Percentiles rank a stretch among this genome's conserved stretches.
phyloP scores from a whole-genome alignment of 345 rosid genomes.

The Pistacia integerrima region DNA sequence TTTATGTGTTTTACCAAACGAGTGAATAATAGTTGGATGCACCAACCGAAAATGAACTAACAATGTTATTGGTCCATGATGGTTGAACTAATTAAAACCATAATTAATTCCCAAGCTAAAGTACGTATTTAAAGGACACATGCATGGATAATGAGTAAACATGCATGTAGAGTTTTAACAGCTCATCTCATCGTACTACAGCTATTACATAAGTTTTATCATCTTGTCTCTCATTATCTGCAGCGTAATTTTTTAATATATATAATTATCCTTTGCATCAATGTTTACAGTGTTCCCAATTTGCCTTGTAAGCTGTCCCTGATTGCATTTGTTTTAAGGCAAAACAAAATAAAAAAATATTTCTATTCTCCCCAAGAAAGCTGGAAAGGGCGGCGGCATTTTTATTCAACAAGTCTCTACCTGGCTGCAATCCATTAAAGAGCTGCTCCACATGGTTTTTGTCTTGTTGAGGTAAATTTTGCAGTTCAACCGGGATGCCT shows the following conservation, averaged over 20 bases:
- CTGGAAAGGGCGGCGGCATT: conserved; percentile 14
- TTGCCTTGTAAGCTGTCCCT: conserved; percentile 1
- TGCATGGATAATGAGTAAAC: too few species aligned
- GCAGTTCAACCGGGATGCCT: too few species aligned
- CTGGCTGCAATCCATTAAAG: background rate
- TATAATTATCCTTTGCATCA: background rate
- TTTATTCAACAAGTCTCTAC: background rate
- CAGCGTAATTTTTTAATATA: background rate
- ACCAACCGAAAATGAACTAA: background rate
- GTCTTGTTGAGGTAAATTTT: too few species aligned
- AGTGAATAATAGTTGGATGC: background rate
- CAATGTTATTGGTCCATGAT: background rate
- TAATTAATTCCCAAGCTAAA: too few species aligned
- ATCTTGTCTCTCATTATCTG: background rate
- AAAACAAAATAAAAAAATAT: background rate
- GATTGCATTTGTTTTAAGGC: conserved; percentile 1
- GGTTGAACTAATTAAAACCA: background rate
- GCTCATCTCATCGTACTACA: background rate
- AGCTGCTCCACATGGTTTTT: too few species aligned
- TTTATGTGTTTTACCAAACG: background rate
- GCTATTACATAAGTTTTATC: background rate
- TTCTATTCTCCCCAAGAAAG: background rate
- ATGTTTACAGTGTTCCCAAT: background rate
- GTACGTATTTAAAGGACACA: too few species aligned
- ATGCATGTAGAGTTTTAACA: too few species aligned